These are phyloP conservation scores for Colletotrichum sp. DNA, from an alignment of 2,329 filamentous ascomycete species.

Conservation along the genomic window DNA sequence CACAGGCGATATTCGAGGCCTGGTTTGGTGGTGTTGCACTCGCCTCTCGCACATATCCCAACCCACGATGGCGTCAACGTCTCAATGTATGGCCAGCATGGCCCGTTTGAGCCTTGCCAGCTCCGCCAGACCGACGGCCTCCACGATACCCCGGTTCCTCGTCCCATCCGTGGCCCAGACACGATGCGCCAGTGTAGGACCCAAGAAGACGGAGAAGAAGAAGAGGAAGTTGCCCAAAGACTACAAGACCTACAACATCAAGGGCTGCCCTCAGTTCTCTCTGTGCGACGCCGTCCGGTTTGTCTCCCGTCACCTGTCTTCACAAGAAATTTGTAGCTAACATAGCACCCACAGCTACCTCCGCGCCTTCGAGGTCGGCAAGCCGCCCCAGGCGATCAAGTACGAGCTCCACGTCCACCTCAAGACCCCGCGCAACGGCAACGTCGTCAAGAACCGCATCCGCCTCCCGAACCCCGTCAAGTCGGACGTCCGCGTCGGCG, in stretches of 20 bases:
- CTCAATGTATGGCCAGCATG: slow-evolving; percentile 60
- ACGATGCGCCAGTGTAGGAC: slow-evolving; percentile 47
- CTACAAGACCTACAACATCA: slow-evolving; percentile 70
- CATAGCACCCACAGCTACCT: slow-evolving; percentile 70
- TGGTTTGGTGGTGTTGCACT: background rate
- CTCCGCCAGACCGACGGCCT: slow-evolving; percentile 44
- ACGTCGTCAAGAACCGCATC: slow-evolving; percentile 85
- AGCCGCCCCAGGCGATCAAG: slow-evolving; percentile 73
- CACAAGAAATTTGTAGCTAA: background rate
- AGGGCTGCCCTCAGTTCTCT: slow-evolving; percentile 70
- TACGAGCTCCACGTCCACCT: slow-evolving; percentile 90
- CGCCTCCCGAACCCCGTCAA: slow-evolving; percentile 89
- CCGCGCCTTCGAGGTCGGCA: slow-evolving; percentile 89
- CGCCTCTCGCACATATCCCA: slow-evolving; percentile 25
- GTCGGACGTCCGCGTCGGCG: slow-evolving; percentile 86
- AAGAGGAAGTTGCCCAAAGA: slow-evolving; percentile 69
- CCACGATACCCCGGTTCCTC: slow-evolving; percentile 54
- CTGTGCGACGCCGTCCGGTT: slow-evolving; percentile 94
- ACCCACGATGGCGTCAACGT: slow-evolving; percentile 54
- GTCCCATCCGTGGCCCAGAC: slow-evolving; percentile 51
- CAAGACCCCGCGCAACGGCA: slow-evolving; percentile 83
- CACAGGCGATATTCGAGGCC: background rate
- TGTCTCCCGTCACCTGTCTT: slow-evolving; percentile 28
- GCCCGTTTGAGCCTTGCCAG: slow-evolving; percentile 53
- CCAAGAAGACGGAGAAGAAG: slow-evolving; percentile 56